phyloP scores from a whole-genome alignment of 2,329 filamentous ascomycete genomes.

The Myriosclerotinia duriaeana region DNA sequence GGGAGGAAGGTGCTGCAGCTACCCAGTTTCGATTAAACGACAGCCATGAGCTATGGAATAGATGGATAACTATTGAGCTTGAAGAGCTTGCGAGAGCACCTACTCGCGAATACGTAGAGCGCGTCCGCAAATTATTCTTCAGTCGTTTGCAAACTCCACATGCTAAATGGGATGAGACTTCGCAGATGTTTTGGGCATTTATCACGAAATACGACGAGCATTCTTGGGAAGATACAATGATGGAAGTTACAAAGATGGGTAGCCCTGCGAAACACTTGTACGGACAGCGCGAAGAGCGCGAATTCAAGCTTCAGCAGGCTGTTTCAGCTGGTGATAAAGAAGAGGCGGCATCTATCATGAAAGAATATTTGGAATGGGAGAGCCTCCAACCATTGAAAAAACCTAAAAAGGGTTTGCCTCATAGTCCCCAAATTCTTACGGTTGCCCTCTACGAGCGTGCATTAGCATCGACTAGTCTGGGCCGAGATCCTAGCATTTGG shows the following conservation, averaged over 20 bases:
- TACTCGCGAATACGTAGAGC: slow-evolving; percentile 58
- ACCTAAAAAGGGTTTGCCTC: slow-evolving; percentile 47
- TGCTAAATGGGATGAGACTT: slow-evolving; percentile 71
- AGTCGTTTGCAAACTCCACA: slow-evolving; percentile 73
- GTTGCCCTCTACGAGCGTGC: slow-evolving; percentile 77
- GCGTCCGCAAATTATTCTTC: slow-evolving; percentile 67
- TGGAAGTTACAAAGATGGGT: slow-evolving; percentile 62
- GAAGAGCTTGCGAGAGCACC: slow-evolving; percentile 60
- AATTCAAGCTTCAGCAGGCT: slow-evolving; percentile 64
- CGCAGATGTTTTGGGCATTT: slow-evolving; percentile 72
- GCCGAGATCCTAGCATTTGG: slow-evolving; percentile 75
- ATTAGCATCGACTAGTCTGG: slow-evolving; percentile 61
- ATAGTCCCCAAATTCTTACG: slow-evolving; percentile 52
- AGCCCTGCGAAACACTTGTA: slow-evolving; percentile 64
- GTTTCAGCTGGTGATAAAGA: slow-evolving; percentile 55
- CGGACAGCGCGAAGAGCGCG: slow-evolving; percentile 63
- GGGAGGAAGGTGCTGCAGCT: slow-evolving; percentile 69
- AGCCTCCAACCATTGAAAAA: slow-evolving; percentile 60
- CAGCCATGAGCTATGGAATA: slow-evolving; percentile 77
- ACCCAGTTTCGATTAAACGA: slow-evolving; percentile 74
- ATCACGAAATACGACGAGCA: slow-evolving; percentile 67
- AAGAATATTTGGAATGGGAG: slow-evolving; percentile 85
- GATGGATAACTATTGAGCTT: slow-evolving; percentile 71
- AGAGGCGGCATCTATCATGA: slow-evolving; percentile 52
- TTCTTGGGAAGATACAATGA: slow-evolving; percentile 75